Evolutionary conservation across 768 basidiomycete genomes (phyloP).

Genomic region (Agrocybe praecox): DNA sequence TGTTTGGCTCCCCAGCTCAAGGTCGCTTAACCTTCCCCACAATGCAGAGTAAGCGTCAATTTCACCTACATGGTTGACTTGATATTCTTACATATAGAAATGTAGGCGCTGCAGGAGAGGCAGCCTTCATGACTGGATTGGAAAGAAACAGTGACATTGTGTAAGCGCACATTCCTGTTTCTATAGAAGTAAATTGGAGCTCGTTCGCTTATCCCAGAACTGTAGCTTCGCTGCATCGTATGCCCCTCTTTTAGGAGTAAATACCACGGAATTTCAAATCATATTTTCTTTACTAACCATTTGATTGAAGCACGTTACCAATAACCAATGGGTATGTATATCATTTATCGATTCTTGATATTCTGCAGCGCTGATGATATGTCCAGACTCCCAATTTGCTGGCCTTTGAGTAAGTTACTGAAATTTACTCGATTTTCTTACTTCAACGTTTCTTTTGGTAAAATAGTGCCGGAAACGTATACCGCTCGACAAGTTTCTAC

Average conservation of each 20-base stretch:
- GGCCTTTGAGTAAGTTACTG: slow-evolving; percentile 51
- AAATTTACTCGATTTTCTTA: neutral
- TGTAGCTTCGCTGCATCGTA: slow-evolving; percentile 58
- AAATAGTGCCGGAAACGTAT: slow-evolving; percentile 52
- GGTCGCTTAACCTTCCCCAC: slow-evolving; percentile 62
- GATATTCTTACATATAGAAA: neutral
- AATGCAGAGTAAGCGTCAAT: slow-evolving; percentile 43
- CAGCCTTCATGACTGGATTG: slow-evolving; percentile 70
- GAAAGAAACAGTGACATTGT: slow-evolving; percentile 51
- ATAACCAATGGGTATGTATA: slow-evolving; percentile 54
- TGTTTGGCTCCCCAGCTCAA: slow-evolving; percentile 44
- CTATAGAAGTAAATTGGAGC: neutral
- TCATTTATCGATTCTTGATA: neutral
- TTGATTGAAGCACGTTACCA: slow-evolving; percentile 45
- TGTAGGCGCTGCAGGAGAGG: slow-evolving; percentile 56
- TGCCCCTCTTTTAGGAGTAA: slow-evolving; percentile 56
- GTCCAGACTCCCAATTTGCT: slow-evolving; percentile 58
- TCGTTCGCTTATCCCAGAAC: slow-evolving; percentile 31
- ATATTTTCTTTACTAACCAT: neutral
- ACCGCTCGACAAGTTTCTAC: slow-evolving; percentile 65
- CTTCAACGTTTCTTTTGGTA: slow-evolving; percentile 19
- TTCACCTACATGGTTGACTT: neutral
- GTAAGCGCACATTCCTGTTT: slow-evolving; percentile 8
- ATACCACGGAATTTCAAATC: slow-evolving; percentile 9
- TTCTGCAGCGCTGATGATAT: slow-evolving; percentile 26